phyloP scores from a whole-genome alignment of 129 eudicot species.

The Deinandra increscens region DNA sequence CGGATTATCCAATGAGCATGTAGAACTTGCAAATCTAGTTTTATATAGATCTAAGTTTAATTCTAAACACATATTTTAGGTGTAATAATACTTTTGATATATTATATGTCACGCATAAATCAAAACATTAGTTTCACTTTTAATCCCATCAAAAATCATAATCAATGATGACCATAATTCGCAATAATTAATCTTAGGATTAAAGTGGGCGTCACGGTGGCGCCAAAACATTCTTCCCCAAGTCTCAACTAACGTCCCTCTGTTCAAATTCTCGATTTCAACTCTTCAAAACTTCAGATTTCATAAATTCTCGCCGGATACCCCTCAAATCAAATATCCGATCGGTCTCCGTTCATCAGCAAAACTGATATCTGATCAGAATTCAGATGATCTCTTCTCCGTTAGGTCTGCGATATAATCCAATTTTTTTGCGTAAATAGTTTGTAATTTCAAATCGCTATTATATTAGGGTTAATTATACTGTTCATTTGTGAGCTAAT shows the following conservation, averaged over 20 bases:
- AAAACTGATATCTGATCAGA: neutral
- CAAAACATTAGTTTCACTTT: neutral
- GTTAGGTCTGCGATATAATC: neutral
- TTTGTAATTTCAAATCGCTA: neutral
- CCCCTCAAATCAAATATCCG: neutral
- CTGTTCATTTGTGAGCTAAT: neutral
- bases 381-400: neutral
- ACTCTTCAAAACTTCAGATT: neutral
- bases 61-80: neutral
- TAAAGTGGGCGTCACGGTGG: constrained; percentile 28
- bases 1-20: too few relatives aligned
- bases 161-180: constrained; percentile 11
- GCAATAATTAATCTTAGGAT: constrained; percentile 33
- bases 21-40: too few relatives aligned
- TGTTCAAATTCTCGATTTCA: constrained; percentile 17
- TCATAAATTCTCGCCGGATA: neutral
- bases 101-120: constrained; percentile 4
- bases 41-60: neutral
- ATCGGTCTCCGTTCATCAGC: neutral
- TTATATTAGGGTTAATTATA: neutral
- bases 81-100: neutral
- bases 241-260: constrained; percentile 20
- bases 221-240: constrained; percentile 40
- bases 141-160: constrained; percentile 3
- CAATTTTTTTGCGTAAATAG: neutral